Percentiles rank a stretch among this genome's conserved stretches.
Evolutionary conservation across 148 eudicot species (phyloP).

Genomic region (Diospyros kaki): DNA sequence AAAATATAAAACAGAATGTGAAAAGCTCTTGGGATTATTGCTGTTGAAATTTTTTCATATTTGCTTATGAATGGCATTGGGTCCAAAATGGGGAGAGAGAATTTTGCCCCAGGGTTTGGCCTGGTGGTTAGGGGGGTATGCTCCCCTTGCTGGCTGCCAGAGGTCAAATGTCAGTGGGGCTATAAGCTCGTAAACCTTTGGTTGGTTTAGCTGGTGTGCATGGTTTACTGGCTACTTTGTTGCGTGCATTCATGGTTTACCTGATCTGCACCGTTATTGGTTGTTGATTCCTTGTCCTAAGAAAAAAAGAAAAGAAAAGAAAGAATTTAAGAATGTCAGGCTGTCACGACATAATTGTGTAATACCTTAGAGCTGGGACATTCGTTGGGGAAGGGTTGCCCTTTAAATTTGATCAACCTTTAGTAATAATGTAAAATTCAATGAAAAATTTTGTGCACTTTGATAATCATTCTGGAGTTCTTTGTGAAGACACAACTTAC

Average conservation of each 20-base stretch:
- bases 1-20: neutral
- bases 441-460: neutral
- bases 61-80: conserved; percentile 5
- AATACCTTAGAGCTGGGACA: neutral
- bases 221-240: too few relatives aligned
- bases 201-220: too few relatives aligned
- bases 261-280: too few relatives aligned
- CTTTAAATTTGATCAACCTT: conserved; percentile 1
- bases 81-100: neutral
- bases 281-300: too few relatives aligned
- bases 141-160: too few relatives aligned
- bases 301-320: too few relatives aligned
- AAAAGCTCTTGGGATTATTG: neutral
- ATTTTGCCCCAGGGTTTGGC: too few relatives aligned
- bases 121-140: too few relatives aligned
- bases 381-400: neutral
- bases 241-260: too few relatives aligned
- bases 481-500: neutral
- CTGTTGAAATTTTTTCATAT: neutral
- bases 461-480: neutral
- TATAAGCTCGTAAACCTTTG: too few relatives aligned
- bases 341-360: neutral
- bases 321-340: neutral
- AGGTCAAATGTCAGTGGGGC: too few relatives aligned
- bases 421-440: neutral